phyloP scores from a whole-genome alignment of 2,329 filamentous ascomycete genomes.

The Sclerotinia subarctica region DNA sequence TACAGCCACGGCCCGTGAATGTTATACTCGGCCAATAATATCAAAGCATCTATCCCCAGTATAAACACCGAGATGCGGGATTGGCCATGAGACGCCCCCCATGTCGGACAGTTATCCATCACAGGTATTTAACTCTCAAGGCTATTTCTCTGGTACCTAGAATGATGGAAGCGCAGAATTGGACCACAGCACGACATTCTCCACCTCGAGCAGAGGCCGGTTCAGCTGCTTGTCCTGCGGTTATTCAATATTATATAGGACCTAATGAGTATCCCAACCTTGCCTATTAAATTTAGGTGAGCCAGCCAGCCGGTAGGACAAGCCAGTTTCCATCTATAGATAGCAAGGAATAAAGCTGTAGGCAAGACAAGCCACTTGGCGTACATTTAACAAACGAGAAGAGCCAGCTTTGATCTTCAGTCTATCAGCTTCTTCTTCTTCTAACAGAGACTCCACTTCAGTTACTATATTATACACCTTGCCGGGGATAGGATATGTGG shows the following conservation, averaged over 20 bases:
- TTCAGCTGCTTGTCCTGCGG: background rate
- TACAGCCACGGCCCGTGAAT: no score
- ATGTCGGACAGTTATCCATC: background rate
- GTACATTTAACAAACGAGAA: background rate
- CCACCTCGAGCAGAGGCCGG: background rate
- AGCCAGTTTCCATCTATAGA: background rate
- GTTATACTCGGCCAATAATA: background rate
- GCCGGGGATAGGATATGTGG: background rate
- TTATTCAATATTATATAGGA: background rate
- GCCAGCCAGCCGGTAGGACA: no score
- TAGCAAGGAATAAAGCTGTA: background rate
- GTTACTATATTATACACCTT: background rate
- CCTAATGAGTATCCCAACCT: background rate
- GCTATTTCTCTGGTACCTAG: background rate
- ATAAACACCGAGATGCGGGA: background rate
- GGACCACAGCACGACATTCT: background rate
- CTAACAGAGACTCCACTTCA: background rate
- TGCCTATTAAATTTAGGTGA: background rate
- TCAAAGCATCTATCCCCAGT: background rate
- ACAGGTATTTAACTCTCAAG: background rate
- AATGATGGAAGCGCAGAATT: background rate
- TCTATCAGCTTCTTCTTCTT: background rate
- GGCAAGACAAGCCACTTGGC: no score
- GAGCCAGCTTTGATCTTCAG: background rate
- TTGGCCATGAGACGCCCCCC: no score